A percentile compares a stretch with the other conserved stretches of the same genome.
These are phyloP conservation scores for Dactylellina sp. DNA, from an alignment of 2,329 filamentous ascomycete genomes.

Conservation along the genomic window DNA sequence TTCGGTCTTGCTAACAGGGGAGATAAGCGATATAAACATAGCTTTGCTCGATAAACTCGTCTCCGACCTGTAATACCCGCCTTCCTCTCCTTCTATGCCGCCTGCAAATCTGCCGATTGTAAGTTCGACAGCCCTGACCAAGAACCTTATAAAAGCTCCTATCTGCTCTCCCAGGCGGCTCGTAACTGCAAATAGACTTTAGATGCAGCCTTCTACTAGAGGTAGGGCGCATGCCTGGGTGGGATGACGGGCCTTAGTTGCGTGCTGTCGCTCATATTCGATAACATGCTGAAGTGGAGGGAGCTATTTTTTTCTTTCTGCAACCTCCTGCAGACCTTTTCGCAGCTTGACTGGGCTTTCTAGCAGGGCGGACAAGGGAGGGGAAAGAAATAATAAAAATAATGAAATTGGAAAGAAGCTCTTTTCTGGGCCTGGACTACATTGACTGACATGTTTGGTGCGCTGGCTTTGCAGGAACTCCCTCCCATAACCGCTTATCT, in stretches of 20 bases:
- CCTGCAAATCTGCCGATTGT: conserved; percentile 54
- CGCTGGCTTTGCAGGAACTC: conserved; percentile 57
- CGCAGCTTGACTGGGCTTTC: conserved; percentile 18
- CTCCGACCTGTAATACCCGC: conserved; percentile 30
- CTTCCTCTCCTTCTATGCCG: conserved; percentile 44
- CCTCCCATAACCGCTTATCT: conserved; percentile 56
- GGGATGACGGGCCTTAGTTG: conserved; percentile 20
- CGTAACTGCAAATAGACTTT: conserved; percentile 16
- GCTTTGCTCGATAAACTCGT: conserved; percentile 31
- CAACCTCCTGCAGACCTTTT: conserved; percentile 27
- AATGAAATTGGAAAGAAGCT: conserved; percentile 7
- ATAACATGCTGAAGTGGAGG: conserved; percentile 17
- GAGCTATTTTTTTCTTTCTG: conserved; percentile 26
- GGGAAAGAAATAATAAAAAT: conserved; percentile 8
- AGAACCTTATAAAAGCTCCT: neutral
- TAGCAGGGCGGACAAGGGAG: conserved; percentile 10
- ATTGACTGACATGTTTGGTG: conserved; percentile 54
- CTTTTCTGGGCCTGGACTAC: conserved; percentile 38
- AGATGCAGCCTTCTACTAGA: conserved; percentile 13
- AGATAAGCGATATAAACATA: conserved; percentile 44
- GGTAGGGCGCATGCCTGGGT: conserved; percentile 27
- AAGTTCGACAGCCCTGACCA: conserved; percentile 35
- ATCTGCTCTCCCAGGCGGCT: conserved; percentile 15
- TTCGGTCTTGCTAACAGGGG: conserved; percentile 46
- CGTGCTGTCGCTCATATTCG: conserved; percentile 27